These are phyloP conservation scores for Aspergillus sparsus DNA, from an alignment of 495 filamentous ascomycete species.

Conservation along the genomic window DNA sequence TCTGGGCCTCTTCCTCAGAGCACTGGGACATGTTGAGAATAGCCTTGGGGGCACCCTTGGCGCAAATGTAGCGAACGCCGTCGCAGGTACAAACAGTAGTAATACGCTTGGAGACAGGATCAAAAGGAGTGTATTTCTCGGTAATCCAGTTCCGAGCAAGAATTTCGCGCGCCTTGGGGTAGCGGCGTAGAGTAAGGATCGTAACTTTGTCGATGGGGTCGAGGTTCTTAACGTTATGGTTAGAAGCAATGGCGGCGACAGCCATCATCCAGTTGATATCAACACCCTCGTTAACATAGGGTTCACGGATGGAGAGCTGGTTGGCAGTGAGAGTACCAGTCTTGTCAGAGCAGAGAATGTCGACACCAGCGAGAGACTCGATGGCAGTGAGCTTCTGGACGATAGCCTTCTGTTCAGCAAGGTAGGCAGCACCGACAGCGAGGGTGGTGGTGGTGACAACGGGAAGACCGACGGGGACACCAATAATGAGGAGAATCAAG, in stretches of 20 bases:
- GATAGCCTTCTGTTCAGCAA: slow-evolving; percentile 73
- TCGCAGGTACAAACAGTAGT: slow-evolving; percentile 66
- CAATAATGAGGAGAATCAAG: slow-evolving; percentile 68
- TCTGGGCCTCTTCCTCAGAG: slow-evolving; percentile 60
- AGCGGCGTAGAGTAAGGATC: slow-evolving; percentile 70
- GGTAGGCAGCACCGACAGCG: slow-evolving; percentile 73
- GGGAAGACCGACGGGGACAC: slow-evolving; percentile 75
- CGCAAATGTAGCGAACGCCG: slow-evolving; percentile 66
- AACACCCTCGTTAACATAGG: slow-evolving; percentile 71
- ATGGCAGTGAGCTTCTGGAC: slow-evolving; percentile 77
- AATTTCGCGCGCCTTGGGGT: slow-evolving; percentile 72
- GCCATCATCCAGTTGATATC: slow-evolving; percentile 84
- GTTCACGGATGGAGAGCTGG: slow-evolving; percentile 73
- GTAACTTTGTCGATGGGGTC: slow-evolving; percentile 79
- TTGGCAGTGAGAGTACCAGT: slow-evolving; percentile 79
- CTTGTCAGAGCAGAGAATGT: slow-evolving; percentile 76
- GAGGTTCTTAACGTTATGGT: slow-evolving; percentile 75
- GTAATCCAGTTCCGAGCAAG: slow-evolving; percentile 70
- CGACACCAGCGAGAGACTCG: slow-evolving; percentile 74
- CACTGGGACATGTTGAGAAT: slow-evolving; percentile 67
- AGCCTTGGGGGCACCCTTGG: slow-evolving; percentile 76
- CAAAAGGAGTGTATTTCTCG: slow-evolving; percentile 75
- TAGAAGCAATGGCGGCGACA: slow-evolving; percentile 71
- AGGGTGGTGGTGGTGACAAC: slow-evolving; percentile 75
- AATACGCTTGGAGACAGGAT: slow-evolving; percentile 78